phyloP scores from a whole-genome alignment of 441 rosid species.

The Populus tomentosa region DNA sequence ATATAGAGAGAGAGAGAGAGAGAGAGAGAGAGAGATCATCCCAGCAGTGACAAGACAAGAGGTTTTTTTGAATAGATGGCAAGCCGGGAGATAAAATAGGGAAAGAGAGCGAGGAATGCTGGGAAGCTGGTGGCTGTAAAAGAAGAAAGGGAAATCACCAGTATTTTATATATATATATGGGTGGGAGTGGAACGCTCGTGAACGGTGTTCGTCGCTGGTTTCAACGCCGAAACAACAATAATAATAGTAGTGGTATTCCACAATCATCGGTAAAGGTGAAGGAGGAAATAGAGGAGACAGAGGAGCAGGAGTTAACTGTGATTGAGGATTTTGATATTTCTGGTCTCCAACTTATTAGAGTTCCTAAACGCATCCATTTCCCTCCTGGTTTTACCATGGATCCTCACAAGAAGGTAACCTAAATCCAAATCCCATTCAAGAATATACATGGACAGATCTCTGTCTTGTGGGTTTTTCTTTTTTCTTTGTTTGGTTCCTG shows the following conservation, averaged over 20 bases:
- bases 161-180: not conserved
- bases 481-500: not conserved
- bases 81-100: not conserved
- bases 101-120: conserved; percentile 23
- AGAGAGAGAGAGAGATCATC: not conserved
- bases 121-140: conserved; percentile 29
- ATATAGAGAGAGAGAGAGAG: not conserved
- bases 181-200: conserved; percentile 64
- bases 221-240: conserved; percentile 54
- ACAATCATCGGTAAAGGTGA: conserved; percentile 13
- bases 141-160: conserved; percentile 7
- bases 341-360: conserved; percentile 20
- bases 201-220: conserved; percentile 95
- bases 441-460: not conserved
- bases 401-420: conserved; percentile 75
- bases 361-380: conserved; percentile 60
- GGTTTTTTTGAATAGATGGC: not conserved
- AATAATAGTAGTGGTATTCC: conserved; percentile 13
- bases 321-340: conserved; percentile 43
- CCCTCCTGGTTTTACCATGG: conserved; percentile 42
- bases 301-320: conserved; percentile 24
- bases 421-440: not conserved
- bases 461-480: not conserved
- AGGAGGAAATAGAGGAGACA: not conserved
- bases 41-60: not conserved